These are phyloP conservation scores for Echinochloa phyllopogon DNA, from an alignment of 176 grass and related monocot species.

Conservation along the genomic window DNA sequence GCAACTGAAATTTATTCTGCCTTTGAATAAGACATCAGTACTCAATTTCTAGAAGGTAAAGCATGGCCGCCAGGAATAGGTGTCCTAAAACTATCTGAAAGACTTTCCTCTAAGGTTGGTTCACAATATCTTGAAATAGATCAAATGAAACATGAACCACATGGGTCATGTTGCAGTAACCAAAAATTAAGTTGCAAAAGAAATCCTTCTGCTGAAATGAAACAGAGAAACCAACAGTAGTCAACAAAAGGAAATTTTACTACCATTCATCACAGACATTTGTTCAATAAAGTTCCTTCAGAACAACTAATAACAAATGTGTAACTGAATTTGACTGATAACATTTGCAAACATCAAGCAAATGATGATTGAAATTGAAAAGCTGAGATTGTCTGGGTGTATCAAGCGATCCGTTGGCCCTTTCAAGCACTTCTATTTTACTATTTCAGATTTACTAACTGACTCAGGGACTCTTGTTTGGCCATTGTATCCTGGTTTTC, in stretches of 20 bases:
- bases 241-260: neutral
- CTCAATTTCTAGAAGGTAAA: conserved; percentile 5
- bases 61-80: neutral
- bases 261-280: conserved; percentile 3
- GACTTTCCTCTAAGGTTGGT: conserved; percentile 13
- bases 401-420: neutral
- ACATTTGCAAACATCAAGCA: neutral
- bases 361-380: neutral
- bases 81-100: conserved; percentile 2
- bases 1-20: neutral
- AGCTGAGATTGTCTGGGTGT: neutral
- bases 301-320: neutral
- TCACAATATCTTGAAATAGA: conserved; percentile 15
- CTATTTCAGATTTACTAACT: conserved; percentile 32
- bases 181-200: neutral
- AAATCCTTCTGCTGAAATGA: neutral
- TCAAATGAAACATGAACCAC: conserved; percentile 20
- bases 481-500: conserved; percentile 13
- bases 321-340: neutral
- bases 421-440: neutral
- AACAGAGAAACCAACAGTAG: conserved; percentile 10
- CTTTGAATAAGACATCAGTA: neutral
- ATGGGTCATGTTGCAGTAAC: neutral
- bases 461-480: neutral
- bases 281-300: neutral